Conservation (phyloP, 2,329 filamentous ascomycete species). For the Coniella vitis region DNA sequence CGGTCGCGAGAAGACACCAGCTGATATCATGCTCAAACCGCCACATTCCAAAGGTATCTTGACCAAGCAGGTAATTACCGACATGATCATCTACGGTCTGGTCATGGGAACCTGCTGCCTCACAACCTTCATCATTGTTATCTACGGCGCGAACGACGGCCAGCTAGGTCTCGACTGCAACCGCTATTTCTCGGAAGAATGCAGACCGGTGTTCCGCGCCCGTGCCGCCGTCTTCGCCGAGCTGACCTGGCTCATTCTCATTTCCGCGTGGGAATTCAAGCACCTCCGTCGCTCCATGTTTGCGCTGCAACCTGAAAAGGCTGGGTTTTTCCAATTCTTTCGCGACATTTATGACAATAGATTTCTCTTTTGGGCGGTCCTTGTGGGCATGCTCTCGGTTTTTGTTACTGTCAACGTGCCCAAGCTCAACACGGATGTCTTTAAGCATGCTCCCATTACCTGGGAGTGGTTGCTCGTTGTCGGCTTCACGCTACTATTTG, state of each 20-base stretch:
- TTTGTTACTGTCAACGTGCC: constrained; percentile 69
- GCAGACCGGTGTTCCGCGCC: constrained; percentile 58
- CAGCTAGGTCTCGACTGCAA: constrained; percentile 58
- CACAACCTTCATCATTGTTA: constrained; percentile 58
- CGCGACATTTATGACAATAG: constrained; percentile 61
- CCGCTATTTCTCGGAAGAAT: constrained; percentile 46
- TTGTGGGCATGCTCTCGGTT: constrained; percentile 53
- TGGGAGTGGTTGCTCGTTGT: constrained; percentile 73
- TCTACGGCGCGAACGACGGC: constrained; percentile 49
- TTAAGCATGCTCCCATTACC: constrained; percentile 63
- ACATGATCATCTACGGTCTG: constrained; percentile 73
- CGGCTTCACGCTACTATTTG: constrained; percentile 56
- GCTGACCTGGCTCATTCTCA: constrained; percentile 65
- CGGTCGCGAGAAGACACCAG: constrained; percentile 67
- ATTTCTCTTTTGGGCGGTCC: constrained; percentile 63
- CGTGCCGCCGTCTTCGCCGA: constrained; percentile 68
- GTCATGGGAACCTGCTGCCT: constrained; percentile 68
- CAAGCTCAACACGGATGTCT: constrained; percentile 60
- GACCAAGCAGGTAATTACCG: constrained; percentile 67
- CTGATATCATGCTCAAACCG: constrained; percentile 72
- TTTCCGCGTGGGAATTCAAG: constrained; percentile 75
- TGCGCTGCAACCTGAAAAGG: constrained; percentile 50
- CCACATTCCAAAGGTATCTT: constrained; percentile 74
- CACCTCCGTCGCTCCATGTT: constrained; percentile 66
- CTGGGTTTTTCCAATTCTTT: constrained; percentile 46